Evolutionary conservation across 345 rosid genomes (phyloP).

Genomic region (Eucalyptus erythrocorys): DNA sequence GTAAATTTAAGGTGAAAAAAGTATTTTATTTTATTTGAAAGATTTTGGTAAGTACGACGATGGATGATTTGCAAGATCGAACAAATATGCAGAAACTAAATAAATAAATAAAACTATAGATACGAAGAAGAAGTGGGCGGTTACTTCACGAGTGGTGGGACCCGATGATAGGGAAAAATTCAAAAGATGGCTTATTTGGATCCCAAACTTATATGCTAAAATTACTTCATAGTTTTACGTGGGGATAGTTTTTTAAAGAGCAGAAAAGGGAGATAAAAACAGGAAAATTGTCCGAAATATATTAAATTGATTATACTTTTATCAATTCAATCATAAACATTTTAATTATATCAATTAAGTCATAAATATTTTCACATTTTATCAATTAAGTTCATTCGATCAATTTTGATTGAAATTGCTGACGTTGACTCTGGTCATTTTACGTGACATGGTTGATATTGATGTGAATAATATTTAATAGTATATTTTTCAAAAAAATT

Average conservation of each 20-base stretch:
- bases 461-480: fast-evolving
- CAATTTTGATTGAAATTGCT: too few relatives aligned
- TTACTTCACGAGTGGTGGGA: too few relatives aligned
- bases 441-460: fast-evolving
- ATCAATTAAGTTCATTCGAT: fast-evolving
- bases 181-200: too few relatives aligned
- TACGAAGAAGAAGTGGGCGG: too few relatives aligned
- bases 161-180: too few relatives aligned
- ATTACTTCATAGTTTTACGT: not conserved
- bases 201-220: too few relatives aligned
- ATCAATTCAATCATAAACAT: too few relatives aligned
- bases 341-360: too few relatives aligned
- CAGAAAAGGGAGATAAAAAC: not conserved
- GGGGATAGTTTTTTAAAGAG: not conserved
- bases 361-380: too few relatives aligned
- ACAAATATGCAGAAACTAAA: not conserved
- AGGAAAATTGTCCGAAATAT: too few relatives aligned
- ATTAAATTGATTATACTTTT: too few relatives aligned
- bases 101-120: not conserved
- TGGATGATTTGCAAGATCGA: not conserved
- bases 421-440: fast-evolving
- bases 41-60: not conserved
- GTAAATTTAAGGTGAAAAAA: not conserved
- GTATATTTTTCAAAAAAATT: too few relatives aligned
- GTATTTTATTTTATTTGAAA: not conserved